A percentile compares a stretch with the other conserved stretches of the same genome.
These are phyloP conservation scores for Trichophaea hybrida DNA, from an alignment of 2,329 filamentous ascomycete genomes.

Conservation along the genomic window DNA sequence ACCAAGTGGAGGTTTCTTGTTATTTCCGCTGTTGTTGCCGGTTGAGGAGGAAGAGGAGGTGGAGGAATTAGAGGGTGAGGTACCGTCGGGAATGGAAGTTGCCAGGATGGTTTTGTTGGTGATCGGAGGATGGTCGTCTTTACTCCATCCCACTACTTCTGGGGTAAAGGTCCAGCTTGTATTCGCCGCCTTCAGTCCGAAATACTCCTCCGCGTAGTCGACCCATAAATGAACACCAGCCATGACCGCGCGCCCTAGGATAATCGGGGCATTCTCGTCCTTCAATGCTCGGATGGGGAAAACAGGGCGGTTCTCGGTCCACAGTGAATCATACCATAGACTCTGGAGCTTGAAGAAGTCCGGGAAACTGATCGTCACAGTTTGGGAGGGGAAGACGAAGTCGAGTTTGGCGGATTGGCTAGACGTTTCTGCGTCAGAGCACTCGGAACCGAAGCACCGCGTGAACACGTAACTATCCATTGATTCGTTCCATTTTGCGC, in stretches of 20 bases:
- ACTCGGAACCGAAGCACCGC: conserved; percentile 7
- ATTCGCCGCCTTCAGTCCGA: conserved; percentile 6
- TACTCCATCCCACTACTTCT: conserved; percentile 6
- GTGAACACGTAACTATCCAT: conserved; percentile 11
- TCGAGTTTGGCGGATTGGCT: conserved; percentile 5
- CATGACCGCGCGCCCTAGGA: conserved; percentile 15
- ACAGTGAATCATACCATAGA: neutral
- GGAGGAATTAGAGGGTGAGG: neutral
- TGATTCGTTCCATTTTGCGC: conserved; percentile 15
- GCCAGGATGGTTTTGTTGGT: conserved; percentile 13
- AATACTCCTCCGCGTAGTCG: conserved; percentile 17
- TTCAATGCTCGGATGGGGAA: conserved; percentile 11
- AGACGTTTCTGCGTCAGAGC: conserved; percentile 2
- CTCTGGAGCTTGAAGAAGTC: conserved; percentile 5
- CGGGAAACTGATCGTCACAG: conserved; percentile 5
- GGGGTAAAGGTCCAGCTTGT: neutral
- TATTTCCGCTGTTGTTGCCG: neutral
- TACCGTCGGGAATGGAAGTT: neutral
- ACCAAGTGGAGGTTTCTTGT: neutral
- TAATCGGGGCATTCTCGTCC: conserved; percentile 10
- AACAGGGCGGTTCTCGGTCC: neutral
- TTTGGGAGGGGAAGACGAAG: conserved; percentile 10
- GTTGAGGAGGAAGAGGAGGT: neutral
- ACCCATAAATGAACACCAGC: conserved; percentile 18
- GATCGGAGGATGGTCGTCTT: conserved; percentile 8